Evolutionary conservation across 1,284 basidiomycete genomes (phyloP), one percentile per base, ranked within the genome.

Genomic region (Cutaneotrichosporon cavernicola): DNA sequence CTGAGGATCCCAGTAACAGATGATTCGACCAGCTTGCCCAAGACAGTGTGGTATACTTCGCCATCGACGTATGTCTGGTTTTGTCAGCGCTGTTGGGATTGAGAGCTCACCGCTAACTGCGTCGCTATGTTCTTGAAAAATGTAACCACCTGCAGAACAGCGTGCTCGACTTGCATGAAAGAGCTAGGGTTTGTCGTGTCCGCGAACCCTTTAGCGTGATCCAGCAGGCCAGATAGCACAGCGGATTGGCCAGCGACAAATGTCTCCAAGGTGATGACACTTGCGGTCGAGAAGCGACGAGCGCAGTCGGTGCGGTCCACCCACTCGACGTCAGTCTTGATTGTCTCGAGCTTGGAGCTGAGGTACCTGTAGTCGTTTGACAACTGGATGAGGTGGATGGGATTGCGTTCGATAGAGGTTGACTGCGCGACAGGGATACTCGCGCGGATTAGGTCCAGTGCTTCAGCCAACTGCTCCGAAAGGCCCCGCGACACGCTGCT

Each of bases 301-400:
- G 75, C 77, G 62, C 82, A 83, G 68, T 88, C 88, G n/a, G 56
- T 61, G 1, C 58, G 38, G 5, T 75, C 76, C 16, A 89, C 72
- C 70, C 82, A 84, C 14, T 83, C 84, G 59, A 82, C 82, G 10
- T 72, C 66, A 4, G 72, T 65, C 34, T 80, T 69, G 56, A 75
- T 21, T 76, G 82, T 64, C 77, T 43, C 31, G 4, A 82, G 70
- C 50, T 77, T 71, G 6, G 73, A 68, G 0, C 83, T 79, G 14
- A 97, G 82, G 76, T 89, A 93, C 31, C 85, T 76, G 70, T 89
- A 92, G 69, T 97, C 91, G 77, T 98, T 98, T 30, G 90, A 88
- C 74, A 91, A 90, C 59, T 89, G 87, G 85, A 97, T 89, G 1
- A 86, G 83, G 32, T 85, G 80, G 16, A 86, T 85, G 5, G 89